Evolutionary conservation across 2,329 filamentous ascomycete species (phyloP), one percentile per base, ranked within the genome.

Genomic region (Cladosporium colombiae): DNA sequence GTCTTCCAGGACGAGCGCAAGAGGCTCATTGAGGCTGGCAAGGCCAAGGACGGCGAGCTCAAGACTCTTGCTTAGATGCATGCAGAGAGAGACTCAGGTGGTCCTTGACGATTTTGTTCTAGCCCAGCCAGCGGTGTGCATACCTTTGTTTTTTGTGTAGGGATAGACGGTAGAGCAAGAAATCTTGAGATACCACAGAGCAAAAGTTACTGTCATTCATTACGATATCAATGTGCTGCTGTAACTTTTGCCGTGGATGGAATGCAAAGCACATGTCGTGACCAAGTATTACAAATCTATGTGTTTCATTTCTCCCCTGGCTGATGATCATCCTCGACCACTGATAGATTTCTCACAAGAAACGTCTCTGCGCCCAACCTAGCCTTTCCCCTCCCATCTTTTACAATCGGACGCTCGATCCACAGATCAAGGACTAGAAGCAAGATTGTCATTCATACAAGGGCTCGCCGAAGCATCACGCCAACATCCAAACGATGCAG

Each of bases 21-120:
- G 84, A 86, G 89, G 69, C 86, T 98, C 40, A 85, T 95, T 67
- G 88, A 81, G 57, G 91, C 89, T 70, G 93, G 93, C 71, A 97
- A 96, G 86, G 81, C 95, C 66, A 93, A 94, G 84, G 91, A 90
- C 23, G 89, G 88, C 50, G 94, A 97, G 69, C 81, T 87, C 72
- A 96, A 95, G 85, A 81, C 81, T 46, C 69, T 78, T 55, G 68
- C 68, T 65, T 73, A 70, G 33, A 62, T 55, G 14, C 10, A n/a
- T 2, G 33, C 33, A 23, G 7, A 33, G 5, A 37, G 21, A 25
- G 16, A 46, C 8, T 46, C 5, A 10, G 23, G 31, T 33, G 49
- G 49, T 25, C 25, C 40, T 40, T 53, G 18, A 21, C 29, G 52
- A 31, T 29, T 53, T 27, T 23, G 40, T 46, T 46, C 11, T 46